Conservation (phyloP, 2,329 filamentous ascomycete genomes). For the Beauveria varroae region DNA sequence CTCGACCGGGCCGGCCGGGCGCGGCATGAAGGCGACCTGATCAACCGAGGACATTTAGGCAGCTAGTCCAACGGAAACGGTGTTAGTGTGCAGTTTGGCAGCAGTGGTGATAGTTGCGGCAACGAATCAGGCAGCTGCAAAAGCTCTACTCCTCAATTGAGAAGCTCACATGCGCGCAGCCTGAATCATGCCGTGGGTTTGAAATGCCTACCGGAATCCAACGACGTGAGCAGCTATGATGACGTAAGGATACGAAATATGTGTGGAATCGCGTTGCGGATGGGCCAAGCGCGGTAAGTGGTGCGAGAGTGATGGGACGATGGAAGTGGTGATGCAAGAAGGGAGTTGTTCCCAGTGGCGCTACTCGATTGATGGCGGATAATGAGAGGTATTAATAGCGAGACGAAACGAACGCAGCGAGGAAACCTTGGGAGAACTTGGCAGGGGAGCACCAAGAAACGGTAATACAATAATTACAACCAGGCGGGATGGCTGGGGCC, state of each 20-base stretch:
- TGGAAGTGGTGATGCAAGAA: neutral
- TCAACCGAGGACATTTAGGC: constrained; percentile 2
- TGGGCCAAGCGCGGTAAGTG: no score
- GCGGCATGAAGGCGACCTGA: neutral
- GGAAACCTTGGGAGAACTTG: neutral
- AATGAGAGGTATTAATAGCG: neutral
- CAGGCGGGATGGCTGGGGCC: neutral
- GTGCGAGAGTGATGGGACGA: neutral
- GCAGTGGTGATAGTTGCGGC: neutral
- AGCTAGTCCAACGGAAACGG: neutral
- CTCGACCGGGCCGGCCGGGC: neutral
- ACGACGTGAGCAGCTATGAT: neutral
- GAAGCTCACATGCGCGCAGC: neutral
- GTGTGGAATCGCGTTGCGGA: neutral
- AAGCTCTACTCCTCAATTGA: neutral
- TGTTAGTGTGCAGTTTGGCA: neutral
- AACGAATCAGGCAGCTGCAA: no score
- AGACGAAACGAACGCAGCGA: neutral
- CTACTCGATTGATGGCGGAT: neutral
- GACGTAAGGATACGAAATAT: neutral
- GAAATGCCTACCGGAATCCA: neutral
- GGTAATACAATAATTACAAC: neutral
- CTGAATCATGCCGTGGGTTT: neutral
- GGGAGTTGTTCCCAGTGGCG: neutral
- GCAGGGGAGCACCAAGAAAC: neutral